Conservation (phyloP, 257 asterid species). For the Haberlea rhodopensis region DNA sequence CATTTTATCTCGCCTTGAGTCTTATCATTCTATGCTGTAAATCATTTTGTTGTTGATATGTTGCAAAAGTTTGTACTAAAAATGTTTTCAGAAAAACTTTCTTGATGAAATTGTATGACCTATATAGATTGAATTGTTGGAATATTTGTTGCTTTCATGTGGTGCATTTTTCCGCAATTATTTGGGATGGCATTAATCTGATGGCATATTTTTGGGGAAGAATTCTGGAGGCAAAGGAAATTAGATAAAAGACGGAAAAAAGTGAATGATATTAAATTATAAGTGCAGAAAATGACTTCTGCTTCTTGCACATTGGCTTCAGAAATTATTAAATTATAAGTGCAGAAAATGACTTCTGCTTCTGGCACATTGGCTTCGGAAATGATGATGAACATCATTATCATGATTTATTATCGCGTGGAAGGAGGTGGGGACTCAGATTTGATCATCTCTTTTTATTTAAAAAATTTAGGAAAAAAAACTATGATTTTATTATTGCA, state of each 20-base stretch:
- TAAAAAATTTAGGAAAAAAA: too few species aligned
- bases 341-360: background rate
- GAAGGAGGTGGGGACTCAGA: too few species aligned
- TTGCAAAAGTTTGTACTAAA: conserved; percentile 6
- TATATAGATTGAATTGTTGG: background rate
- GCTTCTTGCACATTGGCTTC: background rate
- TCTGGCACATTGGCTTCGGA: conserved; percentile 1
- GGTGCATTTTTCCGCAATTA: background rate
- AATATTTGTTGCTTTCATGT: background rate
- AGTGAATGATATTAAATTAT: background rate
- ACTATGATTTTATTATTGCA: background rate
- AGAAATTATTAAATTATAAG: background rate
- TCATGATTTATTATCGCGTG: too few species aligned
- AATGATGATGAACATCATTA: background rate
- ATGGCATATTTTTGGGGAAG: background rate
- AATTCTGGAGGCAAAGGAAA: background rate
- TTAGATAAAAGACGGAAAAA: too few species aligned
- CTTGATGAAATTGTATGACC: background rate
- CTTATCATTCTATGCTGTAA: background rate
- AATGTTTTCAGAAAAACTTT: background rate
- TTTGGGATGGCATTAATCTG: background rate
- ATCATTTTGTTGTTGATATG: background rate
- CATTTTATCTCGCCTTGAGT: background rate
- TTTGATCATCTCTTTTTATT: too few species aligned
- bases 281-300: background rate